Evolutionary conservation across 2,329 filamentous ascomycete genomes (phyloP).

Genomic region (Arthrobotrys sphaeroides): DNA sequence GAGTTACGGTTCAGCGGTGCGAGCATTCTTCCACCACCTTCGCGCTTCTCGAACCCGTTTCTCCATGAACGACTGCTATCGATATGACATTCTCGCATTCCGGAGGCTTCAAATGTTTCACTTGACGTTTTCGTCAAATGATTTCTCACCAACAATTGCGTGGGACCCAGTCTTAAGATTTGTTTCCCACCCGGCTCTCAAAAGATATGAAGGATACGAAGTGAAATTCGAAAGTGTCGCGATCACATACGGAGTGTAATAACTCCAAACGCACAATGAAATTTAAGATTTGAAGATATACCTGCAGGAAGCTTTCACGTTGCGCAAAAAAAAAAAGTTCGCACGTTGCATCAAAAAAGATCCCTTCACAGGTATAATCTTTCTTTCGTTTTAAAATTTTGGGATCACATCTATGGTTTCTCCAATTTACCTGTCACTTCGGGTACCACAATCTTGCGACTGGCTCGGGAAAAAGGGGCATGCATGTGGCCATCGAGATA

Average conservation of each 20-base stretch:
- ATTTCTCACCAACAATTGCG: constrained; percentile 12
- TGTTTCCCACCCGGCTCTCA: constrained; percentile 8
- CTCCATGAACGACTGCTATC: constrained; percentile 43
- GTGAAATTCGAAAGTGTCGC: too few species aligned
- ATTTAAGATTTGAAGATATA: constrained; percentile 10
- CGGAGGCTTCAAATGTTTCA: constrained; percentile 44
- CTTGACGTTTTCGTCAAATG: constrained; percentile 45
- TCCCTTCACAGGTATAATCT: neutral
- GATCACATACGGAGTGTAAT: constrained; percentile 24
- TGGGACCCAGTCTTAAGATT: constrained; percentile 11
- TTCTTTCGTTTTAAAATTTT: constrained; percentile 25
- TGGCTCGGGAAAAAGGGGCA: constrained; percentile 54
- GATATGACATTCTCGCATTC: constrained; percentile 44
- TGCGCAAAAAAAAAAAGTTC: constrained; percentile 4
- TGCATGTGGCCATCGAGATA: constrained; percentile 52
- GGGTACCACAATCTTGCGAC: constrained; percentile 54
- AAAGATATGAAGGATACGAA: constrained; percentile 14
- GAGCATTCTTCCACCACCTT: constrained; percentile 11
- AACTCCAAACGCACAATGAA: neutral
- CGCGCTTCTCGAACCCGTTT: constrained; percentile 28
- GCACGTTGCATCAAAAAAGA: constrained; percentile 20
- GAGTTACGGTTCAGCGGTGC: neutral
- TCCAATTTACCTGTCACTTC: constrained; percentile 53
- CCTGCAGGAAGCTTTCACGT: constrained; percentile 9
- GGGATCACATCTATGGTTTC: constrained; percentile 3